Evolutionary conservation across 305 asterid genomes (phyloP), one percentile per base, ranked within the genome.

Genomic region (Fraxinus albicans): DNA sequence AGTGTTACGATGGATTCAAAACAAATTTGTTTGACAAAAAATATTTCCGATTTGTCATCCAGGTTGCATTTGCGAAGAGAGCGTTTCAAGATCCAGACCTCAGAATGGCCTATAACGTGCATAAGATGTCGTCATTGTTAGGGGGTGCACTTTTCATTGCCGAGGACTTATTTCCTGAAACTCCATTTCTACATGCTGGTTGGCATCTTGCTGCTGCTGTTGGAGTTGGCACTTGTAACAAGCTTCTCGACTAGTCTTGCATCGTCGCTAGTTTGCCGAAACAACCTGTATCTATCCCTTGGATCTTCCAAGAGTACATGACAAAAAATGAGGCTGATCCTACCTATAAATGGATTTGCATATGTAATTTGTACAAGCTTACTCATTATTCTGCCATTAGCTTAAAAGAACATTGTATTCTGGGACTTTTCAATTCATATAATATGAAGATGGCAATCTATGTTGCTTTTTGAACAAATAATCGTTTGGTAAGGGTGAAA

Each of bases 151-250:
- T 94, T 40, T 94, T 94, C 88, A 53, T 94, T 2, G 98, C 98
- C 0, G 97, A 94, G 70, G 97, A 93, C 73, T 40, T 92, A 8
- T 91, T 89, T 75, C 92, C 97, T 12, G 86, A 92, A 74, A 90
- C 97, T 58, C 97, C 98, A 36, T 94, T 83, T 80, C 89, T 94
- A 34, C 98, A 94, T 86, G 97, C 97, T 78, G 97, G 93, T 80
- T 94, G 98, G 98, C 98, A 93, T 87, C 91, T 94, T 83, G 97
- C 98, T 77, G 98, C 98, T 88, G 97, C 98, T 78, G 77, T 92
- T 65, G 97, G 97, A 72, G 97, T 94, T 34, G 69, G 89, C 86
- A 90, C 98, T 78, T 93, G 95, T 86, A 94, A 94, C 92, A 93
- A 93, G 84, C 97, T 94, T 81, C 86, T 94, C 73, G 89, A 89